phyloP scores from a whole-genome alignment of 257 asterid species.

The Petrea volubilis region DNA sequence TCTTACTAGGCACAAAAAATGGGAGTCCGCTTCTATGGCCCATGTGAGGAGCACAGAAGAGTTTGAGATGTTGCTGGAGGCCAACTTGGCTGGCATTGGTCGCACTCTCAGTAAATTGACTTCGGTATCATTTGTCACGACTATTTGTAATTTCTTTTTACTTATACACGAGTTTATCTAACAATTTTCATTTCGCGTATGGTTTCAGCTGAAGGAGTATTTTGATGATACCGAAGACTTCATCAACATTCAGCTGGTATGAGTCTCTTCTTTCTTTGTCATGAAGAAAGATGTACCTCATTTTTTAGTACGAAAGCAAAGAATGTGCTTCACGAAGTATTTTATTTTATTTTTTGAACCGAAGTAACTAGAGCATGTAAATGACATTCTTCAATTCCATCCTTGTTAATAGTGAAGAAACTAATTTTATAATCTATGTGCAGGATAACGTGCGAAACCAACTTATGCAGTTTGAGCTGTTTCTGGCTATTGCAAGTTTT shows the following conservation, averaged over 20 bases:
- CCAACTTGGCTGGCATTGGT: conserved; percentile 96
- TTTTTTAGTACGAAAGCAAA: too few species aligned
- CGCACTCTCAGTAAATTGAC: conserved; percentile 96
- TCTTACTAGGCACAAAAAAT: conserved; percentile 90
- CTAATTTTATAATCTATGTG: conserved; percentile 16
- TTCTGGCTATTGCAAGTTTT: conserved; percentile 89
- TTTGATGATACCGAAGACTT: conserved; percentile 97
- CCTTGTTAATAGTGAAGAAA: too few species aligned
- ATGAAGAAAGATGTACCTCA: conserved; percentile 4
- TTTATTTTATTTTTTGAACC: too few species aligned
- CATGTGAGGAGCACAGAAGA: conserved; percentile 87
- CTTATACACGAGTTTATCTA: conserved; percentile 6
- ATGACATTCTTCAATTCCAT: neutral
- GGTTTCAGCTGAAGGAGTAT: conserved; percentile 90
- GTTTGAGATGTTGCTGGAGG: conserved; percentile 98
- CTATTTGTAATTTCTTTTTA: conserved; percentile 1
- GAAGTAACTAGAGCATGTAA: neutral
- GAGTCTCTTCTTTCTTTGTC: conserved; percentile 20
- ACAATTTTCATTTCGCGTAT: conserved; percentile 21
- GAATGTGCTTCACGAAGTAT: neutral
- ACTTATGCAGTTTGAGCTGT: conserved; percentile 91
- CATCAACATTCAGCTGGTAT: conserved; percentile 97
- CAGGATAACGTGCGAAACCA: conserved; percentile 99
- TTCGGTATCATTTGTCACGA: conserved; percentile 59
- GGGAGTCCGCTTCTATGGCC: too few species aligned